Evolutionary conservation across 768 basidiomycete genomes (phyloP), one percentile per base, ranked within the genome.

Genomic region (Pleurotus giganteus): DNA sequence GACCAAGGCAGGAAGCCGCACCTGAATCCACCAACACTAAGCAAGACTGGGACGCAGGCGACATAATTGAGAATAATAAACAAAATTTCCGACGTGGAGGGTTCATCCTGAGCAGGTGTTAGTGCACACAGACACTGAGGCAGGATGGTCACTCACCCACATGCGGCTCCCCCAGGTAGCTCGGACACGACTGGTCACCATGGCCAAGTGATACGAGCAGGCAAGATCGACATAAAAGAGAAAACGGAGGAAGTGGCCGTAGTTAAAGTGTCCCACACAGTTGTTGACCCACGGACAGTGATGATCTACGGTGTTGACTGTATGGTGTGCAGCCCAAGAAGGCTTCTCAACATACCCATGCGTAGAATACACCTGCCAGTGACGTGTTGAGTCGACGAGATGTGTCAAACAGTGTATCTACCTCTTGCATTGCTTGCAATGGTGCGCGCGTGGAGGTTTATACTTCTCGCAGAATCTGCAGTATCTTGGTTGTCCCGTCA

Each of bases 201-300:
- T 94, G n/a, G 67, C 73, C 42, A 94, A 64, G 63, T 99, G 95
- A 63, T 94, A 97, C 17, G 78, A 76, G 64, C 94, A 96, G 2
- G 94, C 84, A n/a, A 93, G 15, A 65, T 97, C 92, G 50, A 98
- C 94, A 61, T 80, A 96, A 70, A 95, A 89, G 0, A 98, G 80
- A 73, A 98, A 98, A 17, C 94, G 89, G 49, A 97, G 74, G 62
- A 93, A 93, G 69, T 91, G 81, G 1, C 88, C 89, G 60, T 97
- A 86, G 68, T 98, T 99, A 72, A 78, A 83, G 67, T 93, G 88
- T 0, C 97, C 97, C 58, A 99, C 89, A 64, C 95, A 96, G 62
- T 94, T 98, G 68, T 93, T 88, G 28, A 94, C 84, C 93, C 91
- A 95, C 5, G 91, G 92, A 66, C 91, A 93, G 64, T 94, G 91